Base-by-base conservation (phyloP, 1,139 yeast species). In the Hanseniaspora gamundiae region DNA sequence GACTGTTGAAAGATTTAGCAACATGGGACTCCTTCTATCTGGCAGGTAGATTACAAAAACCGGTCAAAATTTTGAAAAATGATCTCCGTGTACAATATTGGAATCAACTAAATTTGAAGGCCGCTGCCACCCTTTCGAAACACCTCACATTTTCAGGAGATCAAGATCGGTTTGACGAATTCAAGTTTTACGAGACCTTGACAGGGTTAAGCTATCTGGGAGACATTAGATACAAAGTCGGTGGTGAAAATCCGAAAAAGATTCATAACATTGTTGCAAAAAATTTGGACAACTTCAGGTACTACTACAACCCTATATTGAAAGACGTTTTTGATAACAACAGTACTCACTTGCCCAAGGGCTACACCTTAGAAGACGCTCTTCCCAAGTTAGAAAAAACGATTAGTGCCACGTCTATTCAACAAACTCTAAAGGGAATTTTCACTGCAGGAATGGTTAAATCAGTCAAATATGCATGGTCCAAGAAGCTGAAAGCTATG, bases 31-130 rank as follows among this genome's bases (percentile, higher is more conserved):
- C 91, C 0, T 72, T 91, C 52, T 91, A 91, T 55, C 60, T 91
- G 31, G 94, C 97, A 0, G 99, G 99, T 1, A 69, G 99, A 49
- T 67, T 93, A 48, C 98, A 91, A 54, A 91, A 91, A 58, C 99
- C 99, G 0, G 94, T 91, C 10, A 80, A 83, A 50, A 73, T 83
- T 30, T 61, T 88, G 35, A 71, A 76, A 46, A 81, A 78, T 48
- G 77, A 80, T 48, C 70, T 80, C 1, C 67, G 71, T 53, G 69
- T 84, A 13, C 69, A 76, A 48, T 72, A 78, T 47, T 70, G 83
- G 53, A 82, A 85, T 55, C 91, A 84, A 56, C 75, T 73, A 48
- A 93, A 91, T 57, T 67, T 91, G 48, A 71, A 78, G 47, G 80
- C 80, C 48, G 97, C 95, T 7, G 71, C 87, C 42, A 71, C 87